A percentile compares a stretch with the other conserved stretches of the same genome.
Evolutionary conservation across 2,329 filamentous ascomycete species (phyloP).

Genomic region (Aulographum hederae): DNA sequence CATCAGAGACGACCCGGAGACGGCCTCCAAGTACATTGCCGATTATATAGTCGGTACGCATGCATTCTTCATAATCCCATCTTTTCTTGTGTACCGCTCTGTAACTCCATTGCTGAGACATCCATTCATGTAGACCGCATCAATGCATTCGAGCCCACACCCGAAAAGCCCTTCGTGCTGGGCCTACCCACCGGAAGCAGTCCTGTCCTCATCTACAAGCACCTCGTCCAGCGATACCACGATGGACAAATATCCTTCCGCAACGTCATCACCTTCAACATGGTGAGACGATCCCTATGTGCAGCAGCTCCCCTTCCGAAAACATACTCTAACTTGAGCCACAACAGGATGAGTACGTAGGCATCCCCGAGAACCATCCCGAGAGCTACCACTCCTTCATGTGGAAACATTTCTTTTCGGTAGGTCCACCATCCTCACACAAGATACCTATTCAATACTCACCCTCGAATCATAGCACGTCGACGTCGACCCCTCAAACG

Average conservation of each 20-base stretch:
- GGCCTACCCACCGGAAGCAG: constrained; percentile 72
- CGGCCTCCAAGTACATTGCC: constrained; percentile 58
- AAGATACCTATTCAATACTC: no score
- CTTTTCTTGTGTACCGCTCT: no score
- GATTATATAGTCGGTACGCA: constrained; percentile 57
- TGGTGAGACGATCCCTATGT: constrained; percentile 33
- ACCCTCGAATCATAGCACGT: no score
- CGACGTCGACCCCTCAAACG: constrained; percentile 63
- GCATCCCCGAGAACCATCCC: constrained; percentile 63
- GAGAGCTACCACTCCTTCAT: constrained; percentile 85
- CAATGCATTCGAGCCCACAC: constrained; percentile 55
- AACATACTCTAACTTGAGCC: background rate
- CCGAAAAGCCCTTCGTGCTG: constrained; percentile 59
- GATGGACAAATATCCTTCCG: constrained; percentile 63
- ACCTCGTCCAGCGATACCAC: constrained; percentile 55
- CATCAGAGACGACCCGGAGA: constrained; percentile 52
- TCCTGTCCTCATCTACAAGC: constrained; percentile 59
- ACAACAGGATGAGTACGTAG: constrained; percentile 64
- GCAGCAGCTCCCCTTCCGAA: background rate
- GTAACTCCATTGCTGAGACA: constrained; percentile 1
- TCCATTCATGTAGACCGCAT: constrained; percentile 41
- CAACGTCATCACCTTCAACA: constrained; percentile 83
- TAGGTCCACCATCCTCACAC: no score
- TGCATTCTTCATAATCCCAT: constrained; percentile 1
- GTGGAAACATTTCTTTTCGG: constrained; percentile 88